Conservation (phyloP, 139 green algal genomes). For the Asterochloris sp. region DNA sequence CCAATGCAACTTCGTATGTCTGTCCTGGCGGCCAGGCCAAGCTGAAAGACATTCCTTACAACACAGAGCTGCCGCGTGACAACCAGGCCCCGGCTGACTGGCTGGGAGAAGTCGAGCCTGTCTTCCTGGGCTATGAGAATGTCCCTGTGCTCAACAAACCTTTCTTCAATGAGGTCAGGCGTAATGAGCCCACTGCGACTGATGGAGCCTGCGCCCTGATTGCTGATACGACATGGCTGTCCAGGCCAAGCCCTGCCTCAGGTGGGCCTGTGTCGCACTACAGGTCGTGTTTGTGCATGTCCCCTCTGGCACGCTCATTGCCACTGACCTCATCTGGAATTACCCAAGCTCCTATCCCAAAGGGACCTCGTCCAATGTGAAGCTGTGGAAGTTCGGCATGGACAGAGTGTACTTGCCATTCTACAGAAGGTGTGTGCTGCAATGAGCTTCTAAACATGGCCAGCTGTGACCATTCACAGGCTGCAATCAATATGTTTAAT, state of each 20-base stretch:
- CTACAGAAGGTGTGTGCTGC: constrained; percentile 30
- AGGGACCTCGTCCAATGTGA: constrained; percentile 23
- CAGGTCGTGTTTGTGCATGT: constrained; percentile 34
- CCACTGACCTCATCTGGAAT: constrained; percentile 56
- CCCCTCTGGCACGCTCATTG: constrained; percentile 33
- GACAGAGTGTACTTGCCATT: constrained; percentile 59
- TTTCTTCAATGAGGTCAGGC: constrained; percentile 64
- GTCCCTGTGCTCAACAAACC: constrained; percentile 45
- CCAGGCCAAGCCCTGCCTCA: no score
- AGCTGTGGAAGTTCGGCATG: constrained; percentile 58
- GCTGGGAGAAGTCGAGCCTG: constrained; percentile 39
- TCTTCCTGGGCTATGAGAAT: constrained; percentile 43
- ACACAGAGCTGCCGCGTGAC: constrained; percentile 18
- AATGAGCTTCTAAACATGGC: no score
- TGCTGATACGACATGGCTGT: no score
- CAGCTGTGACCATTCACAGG: no score
- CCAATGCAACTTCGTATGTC: constrained; percentile 37
- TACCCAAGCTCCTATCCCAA: constrained; percentile 32
- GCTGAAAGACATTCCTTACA: constrained; percentile 32
- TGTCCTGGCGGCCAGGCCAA: constrained; percentile 44
- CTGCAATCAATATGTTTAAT: no score
- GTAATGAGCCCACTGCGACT: no score
- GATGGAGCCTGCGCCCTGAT: no score
- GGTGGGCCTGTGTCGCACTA: background rate
- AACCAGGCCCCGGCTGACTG: constrained; percentile 32